phyloP scores from a whole-genome alignment of 768 basidiomycete species.

The Amanita muscaria region DNA sequence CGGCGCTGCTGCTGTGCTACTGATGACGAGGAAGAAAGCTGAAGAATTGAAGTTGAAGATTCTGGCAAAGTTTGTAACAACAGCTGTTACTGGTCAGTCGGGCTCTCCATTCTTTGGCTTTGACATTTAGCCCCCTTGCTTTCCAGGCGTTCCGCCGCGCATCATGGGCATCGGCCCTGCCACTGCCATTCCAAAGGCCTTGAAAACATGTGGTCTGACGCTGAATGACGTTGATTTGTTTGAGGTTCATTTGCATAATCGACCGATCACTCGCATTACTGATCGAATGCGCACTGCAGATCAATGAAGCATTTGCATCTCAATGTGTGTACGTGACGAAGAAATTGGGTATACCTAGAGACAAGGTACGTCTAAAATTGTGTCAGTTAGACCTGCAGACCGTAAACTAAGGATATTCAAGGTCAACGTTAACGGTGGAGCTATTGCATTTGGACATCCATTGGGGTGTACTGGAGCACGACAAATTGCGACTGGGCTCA shows the following conservation, averaged over 20 bases:
- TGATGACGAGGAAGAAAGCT: conserved; percentile 78
- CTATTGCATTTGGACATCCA: conserved; percentile 81
- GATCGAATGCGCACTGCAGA: conserved; percentile 30
- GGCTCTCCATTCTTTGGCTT: background rate
- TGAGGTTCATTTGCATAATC: conserved; percentile 40
- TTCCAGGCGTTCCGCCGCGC: conserved; percentile 62
- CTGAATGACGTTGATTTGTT: conserved; percentile 69
- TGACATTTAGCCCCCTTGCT: background rate
- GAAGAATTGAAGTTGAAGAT: conserved; percentile 64
- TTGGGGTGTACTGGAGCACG: conserved; percentile 81
- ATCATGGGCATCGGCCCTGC: conserved; percentile 87
- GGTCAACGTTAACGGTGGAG: conserved; percentile 87
- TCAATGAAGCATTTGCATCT: conserved; percentile 89
- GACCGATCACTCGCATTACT: background rate
- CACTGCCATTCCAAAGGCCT: conserved; percentile 72
- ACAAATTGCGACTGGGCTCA: conserved; percentile 78
- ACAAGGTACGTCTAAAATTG: too few species aligned
- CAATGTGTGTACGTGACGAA: conserved; percentile 71
- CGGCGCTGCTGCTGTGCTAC: conserved; percentile 69
- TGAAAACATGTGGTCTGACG: conserved; percentile 58
- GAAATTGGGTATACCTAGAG: conserved; percentile 44
- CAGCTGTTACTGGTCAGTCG: conserved; percentile 50
- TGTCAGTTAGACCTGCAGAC: too few species aligned
- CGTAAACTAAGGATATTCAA: conserved; percentile 16
- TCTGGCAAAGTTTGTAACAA: conserved; percentile 73